Evolutionary conservation across 306 rosid species (phyloP), one percentile per base, ranked within the genome.

Genomic region (Rubus idaeus): DNA sequence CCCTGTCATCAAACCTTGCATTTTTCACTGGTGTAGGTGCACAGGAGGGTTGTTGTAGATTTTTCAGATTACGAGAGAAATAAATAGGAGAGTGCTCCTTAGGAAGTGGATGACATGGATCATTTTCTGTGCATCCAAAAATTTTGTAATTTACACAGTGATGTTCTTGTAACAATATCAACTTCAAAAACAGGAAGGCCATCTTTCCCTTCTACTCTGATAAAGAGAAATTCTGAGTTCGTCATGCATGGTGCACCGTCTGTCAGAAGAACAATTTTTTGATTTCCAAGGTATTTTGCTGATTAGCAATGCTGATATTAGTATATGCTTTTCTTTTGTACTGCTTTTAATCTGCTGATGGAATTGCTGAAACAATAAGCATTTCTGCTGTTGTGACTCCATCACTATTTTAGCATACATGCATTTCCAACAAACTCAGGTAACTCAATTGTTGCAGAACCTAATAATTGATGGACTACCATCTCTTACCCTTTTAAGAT

Each of bases 31-130:
- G 55, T 8, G 37, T 66, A 21, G 55, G 66, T 56, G 37, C 17
- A 61, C n/a, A 8, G 49, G 61, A 3, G 30, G 23, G 10, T 67
- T 56, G 41, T 18, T 67, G 45, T 52, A 44, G 63, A 8, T 67
- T 45, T 44, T 68, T 12, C 14, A 11, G 20, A 42, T 0, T 39
- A 23, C 56, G 9, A 42, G 55, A 53, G 56, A 18, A 68, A 57
- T 67, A 77, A 45, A 21, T 44, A 51, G 40, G n/a, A 56, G 14
- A 64, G 4, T 26, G 45, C 67, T 42, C 4, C 68, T 44, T 69
- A 45, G 47, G 75, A 56, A 57, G 75, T 69, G 21, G 68, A 68
- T 42, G 56, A 8, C 42, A 77, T 39, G 69, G 69, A 64, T 64
- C 69, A 64, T 64, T 64, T 39, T 64, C 69, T 7, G 16, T 64